Evolutionary conservation across 306 rosid genomes (phyloP).

Genomic region (Medicago ruthenica): DNA sequence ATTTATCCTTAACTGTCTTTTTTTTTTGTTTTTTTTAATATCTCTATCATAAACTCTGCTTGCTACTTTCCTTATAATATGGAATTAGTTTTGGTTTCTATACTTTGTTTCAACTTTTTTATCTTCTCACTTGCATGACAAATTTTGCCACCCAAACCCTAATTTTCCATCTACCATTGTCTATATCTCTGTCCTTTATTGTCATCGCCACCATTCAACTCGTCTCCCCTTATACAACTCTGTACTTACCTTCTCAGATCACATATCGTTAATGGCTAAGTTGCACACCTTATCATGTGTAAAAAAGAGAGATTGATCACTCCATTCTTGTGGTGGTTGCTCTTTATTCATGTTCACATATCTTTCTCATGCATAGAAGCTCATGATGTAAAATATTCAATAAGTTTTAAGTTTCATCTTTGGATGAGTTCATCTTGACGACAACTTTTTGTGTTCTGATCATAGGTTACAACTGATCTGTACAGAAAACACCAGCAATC

Average conservation of each 20-base stretch:
- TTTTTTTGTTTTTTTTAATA: too few relatives aligned
- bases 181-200: neutral
- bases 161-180: neutral
- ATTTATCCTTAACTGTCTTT: neutral
- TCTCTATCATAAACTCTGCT: neutral
- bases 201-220: slow-evolving; percentile 22
- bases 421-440: slow-evolving; percentile 39
- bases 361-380: slow-evolving; percentile 27
- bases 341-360: slow-evolving; percentile 14
- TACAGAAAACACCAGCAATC: slow-evolving; percentile 61
- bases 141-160: slow-evolving; percentile 25
- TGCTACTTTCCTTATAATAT: slow-evolving; percentile 3
- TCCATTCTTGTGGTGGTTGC: slow-evolving; percentile 25
- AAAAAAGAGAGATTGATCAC: neutral
- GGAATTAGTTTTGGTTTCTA: slow-evolving; percentile 15
- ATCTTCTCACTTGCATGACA: neutral
- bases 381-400: slow-evolving; percentile 3
- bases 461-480: slow-evolving; percentile 76
- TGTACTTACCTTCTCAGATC: neutral
- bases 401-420: slow-evolving; percentile 21
- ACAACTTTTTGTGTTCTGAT: slow-evolving; percentile 29
- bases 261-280: slow-evolving; percentile 3
- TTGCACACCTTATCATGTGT: slow-evolving; percentile 6
- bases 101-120: slow-evolving; percentile 9
- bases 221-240: neutral